Base-by-base conservation (phyloP, 2,329 filamentous ascomycete genomes). In the Berkeleyomyces basicola region DNA sequence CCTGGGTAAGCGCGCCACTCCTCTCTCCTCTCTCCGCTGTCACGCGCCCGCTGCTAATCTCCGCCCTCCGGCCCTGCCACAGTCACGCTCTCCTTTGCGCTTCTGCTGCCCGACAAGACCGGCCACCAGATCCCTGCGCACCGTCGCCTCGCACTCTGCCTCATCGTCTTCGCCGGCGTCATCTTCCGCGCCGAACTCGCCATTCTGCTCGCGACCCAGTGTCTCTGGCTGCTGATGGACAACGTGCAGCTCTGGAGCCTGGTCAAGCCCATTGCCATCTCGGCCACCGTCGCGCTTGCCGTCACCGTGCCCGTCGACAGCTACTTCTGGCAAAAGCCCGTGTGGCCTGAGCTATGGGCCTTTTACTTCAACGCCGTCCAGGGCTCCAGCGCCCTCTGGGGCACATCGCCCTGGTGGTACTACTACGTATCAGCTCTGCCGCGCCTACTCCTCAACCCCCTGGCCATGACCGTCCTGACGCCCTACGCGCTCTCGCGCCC, bases 291-390 rank as follows among this genome's bases (percentile, higher is more conserved):
- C 53, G 86, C 88, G 0, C 78, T 97, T 1, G 67, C 76, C 10
- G 74, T 85, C 43, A 90, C 90, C 0, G 77, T 96, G 11, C 79
- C 83, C 1, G 73, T 96, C 42, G 93, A 99, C 77, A 92, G 88
- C 1, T 92, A 90, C 75, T 95, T 97, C 75, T 99, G 92, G 93
- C 90, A 92, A 70, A 82, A 81, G 65, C 80, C 80, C 1, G 74
- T 95, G 39, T 99, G 93, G 93, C 91, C 93, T 0, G 93, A 99
- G 72, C 82, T 95, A 65, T 83, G 82, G 68, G 90, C 84, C 1
- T 97, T 99, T 75, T 84, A 88, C 72, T 97, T 87, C 79, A 99
- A 99, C 72, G 90, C 90, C 62, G 74, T 97, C 59, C 80, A 87
- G 61, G 90, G 90, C 31, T 86, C 88, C 64, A 88, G 91, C 0